Conservation (phyloP, 371 early-diverging fungal genomes). For the Mucor lusitanicus region DNA sequence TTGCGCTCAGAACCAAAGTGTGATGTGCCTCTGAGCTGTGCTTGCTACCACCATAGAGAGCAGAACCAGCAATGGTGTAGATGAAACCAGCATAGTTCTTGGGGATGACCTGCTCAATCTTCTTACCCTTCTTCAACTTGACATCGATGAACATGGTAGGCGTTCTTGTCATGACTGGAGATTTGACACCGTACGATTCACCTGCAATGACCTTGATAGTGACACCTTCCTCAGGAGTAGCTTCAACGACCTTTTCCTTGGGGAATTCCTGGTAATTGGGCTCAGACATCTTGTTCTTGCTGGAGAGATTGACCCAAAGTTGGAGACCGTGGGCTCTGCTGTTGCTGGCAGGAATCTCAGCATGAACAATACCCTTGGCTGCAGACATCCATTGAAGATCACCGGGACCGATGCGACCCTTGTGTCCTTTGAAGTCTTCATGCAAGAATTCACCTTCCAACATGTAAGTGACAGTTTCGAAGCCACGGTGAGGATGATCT, state of each 20-base stretch:
- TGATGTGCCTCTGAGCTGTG: conserved; percentile 57
- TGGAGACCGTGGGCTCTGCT: conserved; percentile 70
- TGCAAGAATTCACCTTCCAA: conserved; percentile 74
- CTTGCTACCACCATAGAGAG: conserved; percentile 50
- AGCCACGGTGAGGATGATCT: conserved; percentile 75
- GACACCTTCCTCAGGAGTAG: conserved; percentile 56
- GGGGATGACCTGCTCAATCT: conserved; percentile 62
- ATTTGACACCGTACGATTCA: conserved; percentile 60
- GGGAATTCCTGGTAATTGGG: conserved; percentile 80
- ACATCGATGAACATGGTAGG: conserved; percentile 79
- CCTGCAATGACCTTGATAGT: conserved; percentile 82
- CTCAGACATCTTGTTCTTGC: conserved; percentile 75
- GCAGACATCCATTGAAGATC: conserved; percentile 83
- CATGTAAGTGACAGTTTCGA: conserved; percentile 84
- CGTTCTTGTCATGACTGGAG: conserved; percentile 64
- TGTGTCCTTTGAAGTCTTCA: conserved; percentile 83
- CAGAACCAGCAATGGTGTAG: conserved; percentile 66
- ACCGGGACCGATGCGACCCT: conserved; percentile 71
- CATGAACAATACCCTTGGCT: conserved; percentile 78
- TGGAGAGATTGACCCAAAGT: conserved; percentile 85
- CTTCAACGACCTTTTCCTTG: conserved; percentile 60
- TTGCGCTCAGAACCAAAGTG: conserved; percentile 53
- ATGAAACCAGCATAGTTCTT: conserved; percentile 63
- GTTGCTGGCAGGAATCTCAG: conserved; percentile 70
- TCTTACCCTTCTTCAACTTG: conserved; percentile 55